A percentile compares a stretch with the other conserved stretches of the same genome.
These are phyloP conservation scores for Solanum pimpinellifolium DNA, from an alignment of 257 asterid genomes.

Conservation along the genomic window DNA sequence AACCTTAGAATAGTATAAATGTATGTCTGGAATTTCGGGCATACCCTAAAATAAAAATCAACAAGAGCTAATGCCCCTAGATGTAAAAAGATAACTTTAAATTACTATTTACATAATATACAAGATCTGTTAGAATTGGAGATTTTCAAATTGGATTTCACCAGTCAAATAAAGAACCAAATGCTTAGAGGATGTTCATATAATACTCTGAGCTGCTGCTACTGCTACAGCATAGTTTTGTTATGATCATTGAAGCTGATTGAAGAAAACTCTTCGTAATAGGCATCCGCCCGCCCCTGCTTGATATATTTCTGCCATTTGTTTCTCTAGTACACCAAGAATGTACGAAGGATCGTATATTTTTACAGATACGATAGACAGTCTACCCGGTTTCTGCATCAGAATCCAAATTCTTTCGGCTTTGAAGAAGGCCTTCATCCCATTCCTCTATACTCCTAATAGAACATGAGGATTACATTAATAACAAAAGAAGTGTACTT, in stretches of 20 bases:
- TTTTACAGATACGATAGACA: background rate
- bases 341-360: background rate
- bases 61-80: background rate
- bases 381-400: background rate
- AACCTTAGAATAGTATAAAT: too few species aligned
- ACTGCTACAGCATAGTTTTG: background rate
- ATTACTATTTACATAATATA: background rate
- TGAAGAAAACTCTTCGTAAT: background rate
- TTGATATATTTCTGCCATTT: background rate
- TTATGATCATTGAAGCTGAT: background rate
- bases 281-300: background rate
- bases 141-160: background rate
- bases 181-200: background rate
- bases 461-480: background rate
- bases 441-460: conserved; percentile 59
- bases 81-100: background rate
- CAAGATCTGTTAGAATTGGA: background rate
- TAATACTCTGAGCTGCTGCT: background rate
- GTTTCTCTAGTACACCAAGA: background rate
- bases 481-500: background rate
- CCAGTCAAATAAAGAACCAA: background rate
- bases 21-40: too few species aligned
- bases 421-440: conserved; percentile 79
- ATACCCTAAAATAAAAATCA: background rate
- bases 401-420: conserved; percentile 43